Evolutionary conservation across 2,329 filamentous ascomycete species (phyloP).

Genomic region (Pseudocercospora cruenta): DNA sequence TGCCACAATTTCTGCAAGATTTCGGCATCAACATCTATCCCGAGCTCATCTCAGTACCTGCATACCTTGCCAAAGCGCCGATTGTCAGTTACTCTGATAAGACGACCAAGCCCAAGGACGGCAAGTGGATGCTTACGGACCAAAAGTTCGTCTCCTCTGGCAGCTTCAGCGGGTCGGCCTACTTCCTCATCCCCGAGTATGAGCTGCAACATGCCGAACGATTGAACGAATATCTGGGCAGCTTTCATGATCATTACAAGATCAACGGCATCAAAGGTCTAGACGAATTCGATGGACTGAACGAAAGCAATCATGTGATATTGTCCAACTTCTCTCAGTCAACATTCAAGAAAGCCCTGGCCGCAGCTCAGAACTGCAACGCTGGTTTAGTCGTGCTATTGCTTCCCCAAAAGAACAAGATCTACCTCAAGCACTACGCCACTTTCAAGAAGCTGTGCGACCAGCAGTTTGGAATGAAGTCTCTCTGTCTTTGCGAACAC

Average conservation of each 20-base stretch:
- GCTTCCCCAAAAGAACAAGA: constrained; percentile 3
- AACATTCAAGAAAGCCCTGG: background rate
- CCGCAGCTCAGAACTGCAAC: background rate
- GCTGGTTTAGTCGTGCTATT: constrained; percentile 10
- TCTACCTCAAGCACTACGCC: background rate
- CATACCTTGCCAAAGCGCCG: background rate
- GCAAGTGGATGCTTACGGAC: background rate
- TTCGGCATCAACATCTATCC: background rate
- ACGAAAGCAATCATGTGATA: background rate
- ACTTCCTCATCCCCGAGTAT: background rate
- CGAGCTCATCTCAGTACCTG: constrained; percentile 4
- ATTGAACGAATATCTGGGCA: background rate
- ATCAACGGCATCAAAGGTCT: background rate
- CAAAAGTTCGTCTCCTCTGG: background rate
- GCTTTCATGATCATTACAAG: background rate
- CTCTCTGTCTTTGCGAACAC: background rate
- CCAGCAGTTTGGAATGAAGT: background rate
- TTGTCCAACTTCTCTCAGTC: background rate
- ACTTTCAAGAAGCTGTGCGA: background rate
- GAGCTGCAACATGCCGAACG: no score
- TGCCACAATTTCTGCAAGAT: background rate
- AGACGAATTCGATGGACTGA: background rate
- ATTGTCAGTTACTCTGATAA: background rate
- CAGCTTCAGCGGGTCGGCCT: background rate
- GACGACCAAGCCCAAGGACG: background rate